These are phyloP conservation scores for Yarrowia sp. DNA, from an alignment of 805 yeast genomes.

Conservation along the genomic window DNA sequence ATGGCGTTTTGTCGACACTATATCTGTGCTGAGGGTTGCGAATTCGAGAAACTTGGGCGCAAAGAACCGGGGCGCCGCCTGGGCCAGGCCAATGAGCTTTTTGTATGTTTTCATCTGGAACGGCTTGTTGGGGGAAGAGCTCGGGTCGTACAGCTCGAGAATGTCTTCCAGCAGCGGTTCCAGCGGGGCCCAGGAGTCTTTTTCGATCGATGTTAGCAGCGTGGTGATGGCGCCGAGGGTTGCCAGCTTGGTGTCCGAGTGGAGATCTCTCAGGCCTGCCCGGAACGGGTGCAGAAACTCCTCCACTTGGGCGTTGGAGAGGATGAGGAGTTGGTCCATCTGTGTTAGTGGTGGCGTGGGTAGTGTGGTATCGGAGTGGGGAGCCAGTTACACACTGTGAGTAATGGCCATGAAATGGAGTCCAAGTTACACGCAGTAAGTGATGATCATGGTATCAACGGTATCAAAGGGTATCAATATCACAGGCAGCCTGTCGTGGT, in stretches of 20 bases:
- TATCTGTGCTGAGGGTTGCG: constrained; percentile 1
- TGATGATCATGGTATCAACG: too few species aligned
- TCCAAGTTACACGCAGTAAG: too few species aligned
- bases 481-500: not conserved
- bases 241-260: constrained; percentile 5
- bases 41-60: constrained; percentile 10
- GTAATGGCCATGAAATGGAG: too few species aligned
- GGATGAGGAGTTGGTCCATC: constrained; percentile 22
- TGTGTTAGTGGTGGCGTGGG: not conserved
- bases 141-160: not conserved
- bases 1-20: constrained; percentile 15
- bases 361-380: not conserved
- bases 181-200: constrained; percentile 4
- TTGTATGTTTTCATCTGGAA: constrained; percentile 5
- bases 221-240: constrained; percentile 1
- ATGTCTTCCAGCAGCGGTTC: constrained; percentile 11
- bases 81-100: constrained; percentile 12
- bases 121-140: constrained; percentile 14
- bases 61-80: not conserved
- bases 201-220: not conserved
- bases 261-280: constrained; percentile 10
- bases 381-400: too few species aligned
- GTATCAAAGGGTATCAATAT: not conserved
- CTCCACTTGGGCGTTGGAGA: constrained; percentile 16
- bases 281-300: constrained; percentile 16